Evolutionary conservation across 208 protist genomes (phyloP), one percentile per base, ranked within the genome.

Genomic region (Crithidia thermophila): DNA sequence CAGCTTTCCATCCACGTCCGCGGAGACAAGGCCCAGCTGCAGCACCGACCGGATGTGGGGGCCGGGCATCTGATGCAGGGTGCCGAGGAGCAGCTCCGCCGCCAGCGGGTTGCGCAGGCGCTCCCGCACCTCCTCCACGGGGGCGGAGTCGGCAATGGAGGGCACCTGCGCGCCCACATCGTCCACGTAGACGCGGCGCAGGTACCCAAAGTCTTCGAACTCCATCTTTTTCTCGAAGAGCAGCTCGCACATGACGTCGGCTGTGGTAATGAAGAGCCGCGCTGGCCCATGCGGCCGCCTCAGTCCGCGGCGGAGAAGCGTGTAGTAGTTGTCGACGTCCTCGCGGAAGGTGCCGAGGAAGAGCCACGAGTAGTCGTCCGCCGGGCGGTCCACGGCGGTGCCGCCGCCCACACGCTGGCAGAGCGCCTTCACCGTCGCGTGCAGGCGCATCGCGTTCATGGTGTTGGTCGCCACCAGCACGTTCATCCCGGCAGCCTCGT

Each of bases 201-300:
- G 79, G 66, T 92, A 95, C 31, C 90, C 90, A 75, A 93, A 93
- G 21, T 81, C 58, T 40, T 86, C 79, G 58, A 93, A 95, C 60
- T 95, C 82, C 79, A 93, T 88, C 67, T 95, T 95, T 49, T 88
- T 85, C 65, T 93, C 81, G 71, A 93, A 95, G 25, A 95, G 63
- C 52, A 95, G 60, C 40, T 95, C 50, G 51, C 83, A 91, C 71
- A 95, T 70, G 9, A 87, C 85, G 34, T 93, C 87, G 6, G 90
- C 90, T 8, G 90, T 93, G 11, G 90, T 93, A 66, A 95, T 90
- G 42, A 93, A 66, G 4, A 93, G 68, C 11, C 90, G 82, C 14
- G 77, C 77, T 0, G 85, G 82, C 0, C 89, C 82, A 60, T 84
- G 25, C 0, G 33, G 2, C 23, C 47, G 34, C 18, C 78, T 21